Conservation (phyloP, 1,284 basidiomycete genomes). For the Uromyces viciae-fabae region DNA sequence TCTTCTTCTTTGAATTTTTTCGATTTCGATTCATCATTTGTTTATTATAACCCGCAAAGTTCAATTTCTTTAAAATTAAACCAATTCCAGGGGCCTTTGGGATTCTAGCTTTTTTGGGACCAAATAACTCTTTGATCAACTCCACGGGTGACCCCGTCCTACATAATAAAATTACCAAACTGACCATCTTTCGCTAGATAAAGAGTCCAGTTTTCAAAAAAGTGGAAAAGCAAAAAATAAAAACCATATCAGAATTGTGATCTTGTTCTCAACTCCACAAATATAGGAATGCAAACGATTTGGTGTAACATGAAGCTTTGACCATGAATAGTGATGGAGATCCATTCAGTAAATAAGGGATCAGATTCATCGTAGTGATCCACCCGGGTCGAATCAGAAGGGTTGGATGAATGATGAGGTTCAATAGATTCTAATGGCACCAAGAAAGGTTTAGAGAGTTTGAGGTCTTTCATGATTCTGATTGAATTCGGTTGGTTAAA, state of each 20-base stretch:
- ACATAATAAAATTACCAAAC: constrained; percentile 71
- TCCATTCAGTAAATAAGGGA: constrained; percentile 66
- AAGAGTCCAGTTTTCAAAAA: neutral
- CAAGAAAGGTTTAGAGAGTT: constrained; percentile 60
- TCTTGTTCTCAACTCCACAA: too few species aligned
- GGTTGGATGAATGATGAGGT: constrained; percentile 51
- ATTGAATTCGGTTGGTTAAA: constrained; percentile 75
- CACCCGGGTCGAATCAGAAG: constrained; percentile 80
- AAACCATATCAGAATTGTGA: too few species aligned
- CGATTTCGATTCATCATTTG: constrained; percentile 64
- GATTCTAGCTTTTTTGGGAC: constrained; percentile 72
- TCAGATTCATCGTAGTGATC: neutral
- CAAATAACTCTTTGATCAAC: constrained; percentile 63
- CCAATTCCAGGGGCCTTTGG: constrained; percentile 97
- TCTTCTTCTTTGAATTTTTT: constrained; percentile 7
- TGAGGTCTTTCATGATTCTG: constrained; percentile 77
- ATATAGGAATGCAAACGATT: constrained; percentile 57
- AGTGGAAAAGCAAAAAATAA: constrained; percentile 47
- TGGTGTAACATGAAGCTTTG: constrained; percentile 99
- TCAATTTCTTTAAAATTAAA: constrained; percentile 85
- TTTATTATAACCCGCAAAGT: constrained; percentile 75
- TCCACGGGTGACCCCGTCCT: constrained; percentile 70
- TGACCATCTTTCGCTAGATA: constrained; percentile 90
- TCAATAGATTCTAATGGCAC: neutral
- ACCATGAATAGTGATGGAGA: constrained; percentile 86